Base-by-base conservation (phyloP, 208 protist species). In the Lotmaria passim region DNA sequence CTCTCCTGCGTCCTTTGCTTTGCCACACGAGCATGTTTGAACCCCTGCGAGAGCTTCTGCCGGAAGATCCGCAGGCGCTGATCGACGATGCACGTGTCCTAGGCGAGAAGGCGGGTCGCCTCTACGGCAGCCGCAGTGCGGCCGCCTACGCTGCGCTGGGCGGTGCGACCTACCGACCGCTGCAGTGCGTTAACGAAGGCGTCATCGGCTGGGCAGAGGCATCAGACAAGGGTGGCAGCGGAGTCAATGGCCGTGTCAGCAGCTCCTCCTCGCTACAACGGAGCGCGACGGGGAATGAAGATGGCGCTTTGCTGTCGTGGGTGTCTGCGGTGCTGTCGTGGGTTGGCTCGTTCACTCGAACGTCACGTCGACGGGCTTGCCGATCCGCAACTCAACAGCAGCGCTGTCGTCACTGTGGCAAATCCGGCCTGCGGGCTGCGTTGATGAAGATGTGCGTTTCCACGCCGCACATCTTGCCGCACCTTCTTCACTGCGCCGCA, bases 1-100 rank as follows among this genome's bases (percentile, higher is more conserved):
- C 34, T 43, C 23, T 52, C 60, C 41, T 56, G 14, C 26, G 59
- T 34, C 59, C 28, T 43, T 17, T 47, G 44, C 31, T 48, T 19
- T 12, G 51, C 6, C 11, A 31, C 47, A 31, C 11, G 15, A 14
- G 28, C 39, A 93, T 95, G 87, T 92, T 90, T 50, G 80, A 92
- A 58, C 86, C 86, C 0, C 62, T 94, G 34, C 73, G 79, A 5
- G 89, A 94, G 59, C 47, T 91, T 14, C 64, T 82, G n/a, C 51
- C 57, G 26, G 75, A 73, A 30, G 50, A 85, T 6, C 65, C 76
- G 23, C 59, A 77, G 61, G 67, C 73, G 12, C 61, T 89, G 21
- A 33, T 77, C 34, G 58, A 75, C 21, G 83, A 87, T 19, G 74
- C 73, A 14, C 66, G 52, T 1, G 33, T 91, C 19, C 62, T 96